Base-by-base conservation (phyloP, 495 filamentous ascomycete genomes). In the Elaphomyces granulatus region DNA sequence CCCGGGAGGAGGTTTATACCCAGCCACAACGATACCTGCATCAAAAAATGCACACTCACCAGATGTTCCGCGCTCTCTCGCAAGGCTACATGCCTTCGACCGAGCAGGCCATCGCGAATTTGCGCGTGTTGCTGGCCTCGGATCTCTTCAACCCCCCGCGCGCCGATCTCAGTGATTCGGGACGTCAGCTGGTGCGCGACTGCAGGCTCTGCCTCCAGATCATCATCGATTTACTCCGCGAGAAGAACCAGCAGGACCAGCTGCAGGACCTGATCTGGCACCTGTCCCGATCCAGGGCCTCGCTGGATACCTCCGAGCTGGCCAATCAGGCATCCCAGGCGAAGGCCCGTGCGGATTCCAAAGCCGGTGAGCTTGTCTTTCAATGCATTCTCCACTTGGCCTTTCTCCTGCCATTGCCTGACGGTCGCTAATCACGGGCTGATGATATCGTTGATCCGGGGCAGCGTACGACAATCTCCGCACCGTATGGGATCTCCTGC, bases 261-360 rank as follows among this genome's bases (percentile, higher is more conserved):
- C 69, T 94, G 31, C 88, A 96, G 57, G 83, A 94, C 44, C 82
- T 94, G 44, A 64, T 94, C 34, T 96, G 87, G 87, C 87, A 74
- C 49, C 58, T 92, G 38, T 59, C 78, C 38, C 81, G 80, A 49
- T 77, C 83, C 14, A 71, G 71, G 19, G 63, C 87, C 19, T 70
- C 72, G 8, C 49, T 94, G 2, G 81, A 94, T 52, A 63, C 73
- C 2, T 68, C 71, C 14, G 70, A 84, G 39, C 52, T 92, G 38
- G 70, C 71, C 1, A 61, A 68, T 26, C 67, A 72, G 26, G 84
- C 80, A 2, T 60, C 66, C 38, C 70, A 64, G 42, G 71, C 72
- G n/a, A 83, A 74, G 55, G 68, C 74, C 2, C 80, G 74, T 47
- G 84, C 83, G 18, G 81, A 94, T 61, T 76, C 77, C 2, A 77